phyloP scores from a whole-genome alignment of 2,329 filamentous ascomycete genomes.

The Aspergillus uvarum region DNA sequence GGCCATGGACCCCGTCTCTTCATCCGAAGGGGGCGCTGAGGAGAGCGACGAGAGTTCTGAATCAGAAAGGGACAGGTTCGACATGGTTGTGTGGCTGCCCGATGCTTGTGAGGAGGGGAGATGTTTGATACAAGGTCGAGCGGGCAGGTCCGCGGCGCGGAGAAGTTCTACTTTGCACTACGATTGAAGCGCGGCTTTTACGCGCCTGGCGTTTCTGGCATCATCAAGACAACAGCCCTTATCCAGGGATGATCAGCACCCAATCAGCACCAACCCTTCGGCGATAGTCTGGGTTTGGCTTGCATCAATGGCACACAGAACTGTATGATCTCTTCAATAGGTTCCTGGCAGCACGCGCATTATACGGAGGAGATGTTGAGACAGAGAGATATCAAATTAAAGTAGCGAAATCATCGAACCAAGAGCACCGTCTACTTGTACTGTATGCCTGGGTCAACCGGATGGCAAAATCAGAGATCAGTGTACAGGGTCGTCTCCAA shows the following conservation, averaged over 20 bases:
- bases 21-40: conserved; percentile 59
- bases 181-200: conserved; percentile 34
- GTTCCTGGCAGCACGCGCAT: neutral
- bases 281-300: neutral
- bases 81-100: conserved; percentile 31
- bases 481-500: neutral
- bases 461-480: neutral
- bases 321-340: neutral
- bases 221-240: conserved; percentile 24
- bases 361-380: neutral
- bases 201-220: conserved; percentile 29
- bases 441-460: neutral
- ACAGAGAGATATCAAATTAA: neutral
- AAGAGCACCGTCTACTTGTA: neutral
- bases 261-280: conserved; percentile 13
- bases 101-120: conserved; percentile 15
- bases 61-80: conserved; percentile 52
- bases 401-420: neutral
- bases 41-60: conserved; percentile 60
- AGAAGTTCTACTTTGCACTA: conserved; percentile 30
- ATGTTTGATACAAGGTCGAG: conserved; percentile 8
- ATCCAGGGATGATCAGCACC: conserved; percentile 24
- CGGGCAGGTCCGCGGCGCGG: conserved; percentile 23
- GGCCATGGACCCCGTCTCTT: conserved; percentile 50
- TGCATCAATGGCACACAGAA: neutral